Evolutionary conservation across 2,329 filamentous ascomycete genomes (phyloP).

Genomic region (Fusarium albidum): DNA sequence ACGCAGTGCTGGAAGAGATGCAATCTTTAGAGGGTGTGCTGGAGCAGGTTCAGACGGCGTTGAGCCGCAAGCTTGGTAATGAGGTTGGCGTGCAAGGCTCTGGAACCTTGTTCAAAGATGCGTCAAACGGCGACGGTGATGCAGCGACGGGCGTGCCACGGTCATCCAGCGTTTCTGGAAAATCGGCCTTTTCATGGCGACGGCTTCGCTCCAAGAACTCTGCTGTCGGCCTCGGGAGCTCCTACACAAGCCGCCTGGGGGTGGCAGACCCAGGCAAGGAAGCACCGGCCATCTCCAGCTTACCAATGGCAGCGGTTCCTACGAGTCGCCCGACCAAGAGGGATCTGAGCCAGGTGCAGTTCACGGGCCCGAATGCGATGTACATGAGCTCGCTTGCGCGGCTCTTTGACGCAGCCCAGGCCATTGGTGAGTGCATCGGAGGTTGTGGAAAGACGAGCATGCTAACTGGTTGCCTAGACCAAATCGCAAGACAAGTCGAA

Average conservation of each 20-base stretch:
- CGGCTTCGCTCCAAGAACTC: constrained; percentile 91
- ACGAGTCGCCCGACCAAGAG: constrained; percentile 75
- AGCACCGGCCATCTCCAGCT: constrained; percentile 67
- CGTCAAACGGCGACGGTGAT: constrained; percentile 59
- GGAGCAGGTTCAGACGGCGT: constrained; percentile 80
- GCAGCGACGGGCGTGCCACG: constrained; percentile 55
- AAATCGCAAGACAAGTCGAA: constrained; percentile 95
- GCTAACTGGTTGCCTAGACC: constrained; percentile 66
- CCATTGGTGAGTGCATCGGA: constrained; percentile 73
- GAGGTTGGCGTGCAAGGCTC: constrained; percentile 87
- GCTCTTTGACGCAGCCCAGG: constrained; percentile 91
- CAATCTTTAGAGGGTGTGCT: constrained; percentile 85
- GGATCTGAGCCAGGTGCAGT: constrained; percentile 73
- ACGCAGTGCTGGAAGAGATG: constrained; percentile 93
- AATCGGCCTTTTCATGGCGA: constrained; percentile 84
- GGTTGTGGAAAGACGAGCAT: neutral
- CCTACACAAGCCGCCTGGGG: constrained; percentile 50
- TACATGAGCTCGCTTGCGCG: constrained; percentile 93
- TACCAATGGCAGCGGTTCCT: constrained; percentile 77
- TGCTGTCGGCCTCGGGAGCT: constrained; percentile 63
- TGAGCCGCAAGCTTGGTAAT: constrained; percentile 87
- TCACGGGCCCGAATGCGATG: constrained; percentile 82
- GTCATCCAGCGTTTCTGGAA: constrained; percentile 71
- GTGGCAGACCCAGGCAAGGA: constrained; percentile 42
- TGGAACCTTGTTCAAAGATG: constrained; percentile 78